Evolutionary conservation across 257 asterid species (phyloP), one percentile per base, ranked within the genome.

Genomic region (Solanum peruvianum): DNA sequence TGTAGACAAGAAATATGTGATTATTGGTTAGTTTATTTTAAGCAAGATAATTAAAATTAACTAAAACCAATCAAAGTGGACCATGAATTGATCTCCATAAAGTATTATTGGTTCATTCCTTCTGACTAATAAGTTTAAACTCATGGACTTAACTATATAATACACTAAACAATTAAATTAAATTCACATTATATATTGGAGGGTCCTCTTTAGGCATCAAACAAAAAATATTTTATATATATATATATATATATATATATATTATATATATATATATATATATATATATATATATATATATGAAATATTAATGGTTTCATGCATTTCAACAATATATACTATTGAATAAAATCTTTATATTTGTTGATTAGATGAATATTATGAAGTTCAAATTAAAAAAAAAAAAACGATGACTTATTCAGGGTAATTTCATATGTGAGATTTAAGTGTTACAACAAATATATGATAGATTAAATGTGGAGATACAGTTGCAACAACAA

Each of bases 61-160:
- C 18, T 45, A 11, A 21, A 42, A 58, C 87, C 58, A 58, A 41
- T 86, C 77, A 72, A 41, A 49, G 52, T 14, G 42, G 90, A 73
- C 62, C 83, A 39, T 3, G 25, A 82, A 64, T 52, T 52, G 42
- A 44, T 56, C 29, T 39, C 76, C 78, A 73, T 81, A 80, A 27
- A 62, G 2, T 80, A 31, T 85, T 71, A 31, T 85, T 71, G 86
- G 86, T 88, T 86, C 85, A 70, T 88, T 71, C 49, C 85, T 29
- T 45, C 72, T 87, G 23, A 69, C 89, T 45, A 85, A 67, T 87
- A 67, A 83, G 73, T 71, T 73, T 72, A 82, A 88, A 11, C 76
- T 70, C 25, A 80, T 80, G 44, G 29, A 80, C 27, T 80, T 10
- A 9, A 29, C 29, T 80, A 80, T 29, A 27, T 45, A 25, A 8